Evolutionary conservation across 1,284 basidiomycete genomes (phyloP).

Genomic region (Cryptococcus sp.): DNA sequence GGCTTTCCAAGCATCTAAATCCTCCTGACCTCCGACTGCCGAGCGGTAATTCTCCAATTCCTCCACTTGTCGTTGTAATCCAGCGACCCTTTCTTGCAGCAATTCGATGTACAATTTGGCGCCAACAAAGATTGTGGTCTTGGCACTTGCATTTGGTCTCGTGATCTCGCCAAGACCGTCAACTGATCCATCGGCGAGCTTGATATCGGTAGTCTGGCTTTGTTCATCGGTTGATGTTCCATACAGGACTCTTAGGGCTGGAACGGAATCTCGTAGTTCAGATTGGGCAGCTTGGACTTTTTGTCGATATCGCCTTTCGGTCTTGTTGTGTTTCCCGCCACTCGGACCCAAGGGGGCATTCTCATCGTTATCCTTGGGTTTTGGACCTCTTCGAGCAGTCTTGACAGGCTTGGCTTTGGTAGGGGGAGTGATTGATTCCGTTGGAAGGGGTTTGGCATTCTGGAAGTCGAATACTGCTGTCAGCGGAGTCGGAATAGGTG

Average conservation of each 20-base stretch:
- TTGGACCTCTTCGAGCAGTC: not conserved
- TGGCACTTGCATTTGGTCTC: constrained; percentile 45
- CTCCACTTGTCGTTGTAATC: constrained; percentile 32
- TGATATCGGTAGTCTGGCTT: constrained; percentile 36
- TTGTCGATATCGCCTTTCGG: constrained; percentile 46
- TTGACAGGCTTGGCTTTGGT: not conserved
- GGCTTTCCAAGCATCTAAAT: constrained; percentile 26
- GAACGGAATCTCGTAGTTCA: constrained; percentile 46
- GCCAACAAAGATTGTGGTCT: constrained; percentile 46
- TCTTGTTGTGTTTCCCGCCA: constrained; percentile 47
- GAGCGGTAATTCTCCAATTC: constrained; percentile 35
- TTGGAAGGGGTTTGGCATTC: not conserved
- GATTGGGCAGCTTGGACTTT: constrained; percentile 48
- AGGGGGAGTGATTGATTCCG: not conserved
- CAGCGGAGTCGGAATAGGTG: not conserved
- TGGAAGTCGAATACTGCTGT: not conserved
- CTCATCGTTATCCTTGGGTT: not conserved
- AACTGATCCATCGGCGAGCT: constrained; percentile 41
- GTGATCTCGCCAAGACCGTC: constrained; percentile 46
- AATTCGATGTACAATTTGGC: constrained; percentile 47
- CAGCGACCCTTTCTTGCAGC: constrained; percentile 36
- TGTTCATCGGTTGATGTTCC: constrained; percentile 45
- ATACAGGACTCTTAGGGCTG: constrained; percentile 45
- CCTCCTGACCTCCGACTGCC: constrained; percentile 33
- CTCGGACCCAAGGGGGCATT: not conserved